phyloP scores from a whole-genome alignment of 805 yeast species.

The Kodamaea neixiangensis region DNA sequence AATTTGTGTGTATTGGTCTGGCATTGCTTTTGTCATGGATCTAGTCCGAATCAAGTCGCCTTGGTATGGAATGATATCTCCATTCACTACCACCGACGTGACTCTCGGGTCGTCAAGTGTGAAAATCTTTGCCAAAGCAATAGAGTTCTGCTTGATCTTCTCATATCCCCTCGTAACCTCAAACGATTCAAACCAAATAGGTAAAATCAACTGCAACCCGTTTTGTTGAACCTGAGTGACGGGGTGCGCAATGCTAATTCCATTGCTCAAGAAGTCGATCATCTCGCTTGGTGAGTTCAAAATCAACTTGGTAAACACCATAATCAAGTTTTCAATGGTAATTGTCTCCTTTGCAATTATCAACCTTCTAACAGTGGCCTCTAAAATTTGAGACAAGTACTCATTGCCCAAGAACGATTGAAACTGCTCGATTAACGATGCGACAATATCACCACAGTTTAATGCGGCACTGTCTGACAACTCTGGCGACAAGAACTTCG shows the following conservation, averaged over 20 bases:
- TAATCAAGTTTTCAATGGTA: conserved; percentile 73
- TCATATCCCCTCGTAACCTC: conserved; percentile 79
- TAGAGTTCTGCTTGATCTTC: conserved; percentile 63
- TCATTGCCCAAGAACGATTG: conserved; percentile 37
- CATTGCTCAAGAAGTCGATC: conserved; percentile 55
- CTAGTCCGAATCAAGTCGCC: conserved; percentile 77
- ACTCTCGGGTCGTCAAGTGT: conserved; percentile 57
- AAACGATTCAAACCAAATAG: conserved; percentile 82
- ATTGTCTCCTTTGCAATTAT: conserved; percentile 65
- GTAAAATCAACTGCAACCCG: conserved; percentile 60
- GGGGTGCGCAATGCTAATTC: conserved; percentile 32
- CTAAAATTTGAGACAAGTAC: conserved; percentile 58
- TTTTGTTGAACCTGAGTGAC: conserved; percentile 19
- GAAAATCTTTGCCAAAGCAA: conserved; percentile 70
- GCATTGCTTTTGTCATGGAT: conserved; percentile 72
- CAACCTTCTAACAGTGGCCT: conserved; percentile 72
- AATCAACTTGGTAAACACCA: conserved; percentile 74
- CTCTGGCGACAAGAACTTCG: conserved; percentile 68
- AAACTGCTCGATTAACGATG: conserved; percentile 57
- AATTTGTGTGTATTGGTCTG: conserved; percentile 61
- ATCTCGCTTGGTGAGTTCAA: conserved; percentile 62
- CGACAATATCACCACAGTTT: conserved; percentile 69
- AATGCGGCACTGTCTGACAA: conserved; percentile 80
- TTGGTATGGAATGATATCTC: conserved; percentile 67
- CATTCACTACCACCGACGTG: conserved; percentile 60